phyloP scores from a whole-genome alignment of 2,329 filamentous ascomycete species.

The Erysiphe pulchra region DNA sequence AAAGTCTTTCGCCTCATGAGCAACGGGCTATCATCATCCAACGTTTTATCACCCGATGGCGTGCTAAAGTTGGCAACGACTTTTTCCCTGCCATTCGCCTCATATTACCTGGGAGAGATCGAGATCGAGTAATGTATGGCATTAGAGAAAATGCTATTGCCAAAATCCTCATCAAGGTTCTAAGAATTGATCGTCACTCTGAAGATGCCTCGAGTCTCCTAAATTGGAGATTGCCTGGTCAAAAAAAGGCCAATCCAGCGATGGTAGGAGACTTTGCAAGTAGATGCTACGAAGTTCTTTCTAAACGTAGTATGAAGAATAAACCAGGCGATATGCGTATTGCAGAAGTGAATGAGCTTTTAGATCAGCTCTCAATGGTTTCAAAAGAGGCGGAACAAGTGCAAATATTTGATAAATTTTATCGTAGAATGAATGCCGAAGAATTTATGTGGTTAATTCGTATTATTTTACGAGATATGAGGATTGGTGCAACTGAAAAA shows the following conservation, averaged over 20 bases:
- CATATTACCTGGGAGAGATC: no score
- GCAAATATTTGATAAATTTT: conserved; percentile 61
- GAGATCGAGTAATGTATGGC: no score
- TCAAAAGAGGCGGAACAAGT: conserved; percentile 65
- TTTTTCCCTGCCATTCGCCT: no score
- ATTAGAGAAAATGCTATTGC: no score
- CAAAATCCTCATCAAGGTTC: conserved; percentile 70
- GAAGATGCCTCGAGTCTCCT: conserved; percentile 67
- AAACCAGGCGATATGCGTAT: conserved; percentile 58
- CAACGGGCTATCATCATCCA: no score
- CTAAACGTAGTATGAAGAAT: conserved; percentile 54
- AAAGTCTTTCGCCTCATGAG: no score
- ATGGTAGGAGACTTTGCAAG: conserved; percentile 82
- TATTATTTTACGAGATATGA: conserved; percentile 64
- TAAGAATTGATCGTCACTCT: conserved; percentile 76
- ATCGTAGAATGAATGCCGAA: conserved; percentile 73
- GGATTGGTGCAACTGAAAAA: no score
- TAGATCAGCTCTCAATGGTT: conserved; percentile 53
- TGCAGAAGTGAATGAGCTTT: conserved; percentile 63
- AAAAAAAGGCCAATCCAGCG: conserved; percentile 26
- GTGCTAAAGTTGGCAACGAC: no score
- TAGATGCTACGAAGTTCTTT: conserved; percentile 64
- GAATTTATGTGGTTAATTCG: conserved; percentile 88
- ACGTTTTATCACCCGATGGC: no score
- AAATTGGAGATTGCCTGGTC: conserved; percentile 78